These are phyloP conservation scores for Artemisia argyi DNA, from an alignment of 129 eudicot genomes.

Conservation along the genomic window DNA sequence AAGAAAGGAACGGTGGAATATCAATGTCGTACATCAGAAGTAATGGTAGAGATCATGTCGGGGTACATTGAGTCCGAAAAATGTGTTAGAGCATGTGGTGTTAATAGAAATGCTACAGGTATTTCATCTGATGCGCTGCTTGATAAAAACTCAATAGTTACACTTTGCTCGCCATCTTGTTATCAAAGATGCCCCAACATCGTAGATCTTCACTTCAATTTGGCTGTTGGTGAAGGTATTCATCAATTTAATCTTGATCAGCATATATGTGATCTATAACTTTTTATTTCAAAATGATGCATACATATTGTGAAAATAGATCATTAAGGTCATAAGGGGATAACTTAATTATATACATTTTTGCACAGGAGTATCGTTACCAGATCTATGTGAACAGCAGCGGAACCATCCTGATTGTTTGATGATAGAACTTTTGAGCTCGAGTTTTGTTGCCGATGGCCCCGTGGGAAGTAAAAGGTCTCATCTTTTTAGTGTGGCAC, in stretches of 20 bases:
- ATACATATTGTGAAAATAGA: background rate
- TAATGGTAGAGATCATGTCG: slow-evolving; percentile 53
- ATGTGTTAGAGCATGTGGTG: slow-evolving; percentile 72
- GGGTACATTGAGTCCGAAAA: slow-evolving; percentile 63
- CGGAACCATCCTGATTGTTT: slow-evolving; percentile 59
- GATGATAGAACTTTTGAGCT: slow-evolving; percentile 76
- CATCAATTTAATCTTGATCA: background rate
- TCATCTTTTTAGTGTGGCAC: slow-evolving; percentile 41
- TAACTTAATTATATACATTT: background rate
- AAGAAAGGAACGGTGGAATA: slow-evolving; percentile 50
- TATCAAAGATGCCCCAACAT: slow-evolving; percentile 79
- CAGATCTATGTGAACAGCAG: slow-evolving; percentile 64
- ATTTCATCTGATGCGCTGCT: slow-evolving; percentile 74
- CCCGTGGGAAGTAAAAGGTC: slow-evolving; percentile 28
- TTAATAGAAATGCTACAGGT: slow-evolving; percentile 54
- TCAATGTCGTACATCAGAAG: slow-evolving; percentile 70
- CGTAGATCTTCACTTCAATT: slow-evolving; percentile 75
- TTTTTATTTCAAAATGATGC: background rate
- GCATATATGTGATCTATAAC: background rate
- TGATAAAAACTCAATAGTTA: slow-evolving; percentile 47
- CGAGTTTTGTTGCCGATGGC: slow-evolving; percentile 49
- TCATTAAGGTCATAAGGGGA: too few relatives aligned
- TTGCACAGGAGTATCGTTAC: slow-evolving; percentile 67
- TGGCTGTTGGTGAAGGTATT: slow-evolving; percentile 90
- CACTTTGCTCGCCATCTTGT: slow-evolving; percentile 72